These are phyloP conservation scores for Hydnum rufescens DNA, from an alignment of 768 basidiomycete species.

Conservation along the genomic window DNA sequence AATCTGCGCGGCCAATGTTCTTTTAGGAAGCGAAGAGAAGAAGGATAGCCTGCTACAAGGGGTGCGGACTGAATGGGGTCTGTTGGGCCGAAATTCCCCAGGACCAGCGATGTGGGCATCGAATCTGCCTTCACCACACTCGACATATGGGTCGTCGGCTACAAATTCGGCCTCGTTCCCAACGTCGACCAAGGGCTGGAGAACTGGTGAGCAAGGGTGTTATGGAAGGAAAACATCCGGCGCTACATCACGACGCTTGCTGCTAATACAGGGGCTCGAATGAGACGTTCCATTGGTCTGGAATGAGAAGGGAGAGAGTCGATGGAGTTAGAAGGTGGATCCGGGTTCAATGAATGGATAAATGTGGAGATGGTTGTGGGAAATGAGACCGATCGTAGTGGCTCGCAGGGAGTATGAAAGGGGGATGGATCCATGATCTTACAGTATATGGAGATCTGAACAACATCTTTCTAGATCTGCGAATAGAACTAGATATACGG, in stretches of 20 bases:
- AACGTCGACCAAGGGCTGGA: slow-evolving; percentile 17
- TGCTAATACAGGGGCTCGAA: background rate
- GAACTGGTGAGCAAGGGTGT: background rate
- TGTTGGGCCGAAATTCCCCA: slow-evolving; percentile 74
- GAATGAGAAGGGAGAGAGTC: background rate
- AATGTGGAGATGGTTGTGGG: background rate
- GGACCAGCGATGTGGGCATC: slow-evolving; percentile 50
- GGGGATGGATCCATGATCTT: slow-evolving; percentile 2
- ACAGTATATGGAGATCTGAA: slow-evolving; percentile 1
- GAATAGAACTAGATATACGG: background rate
- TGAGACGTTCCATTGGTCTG: background rate
- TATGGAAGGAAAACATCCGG: background rate
- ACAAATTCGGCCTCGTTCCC: slow-evolving; percentile 26
- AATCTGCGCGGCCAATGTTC: too few species aligned
- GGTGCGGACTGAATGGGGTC: too few species aligned
- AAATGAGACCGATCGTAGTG: background rate
- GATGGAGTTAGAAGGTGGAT: background rate
- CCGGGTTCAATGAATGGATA: background rate
- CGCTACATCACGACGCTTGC: background rate
- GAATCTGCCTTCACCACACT: slow-evolving; percentile 20
- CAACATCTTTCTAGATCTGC: background rate
- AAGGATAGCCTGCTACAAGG: too few species aligned
- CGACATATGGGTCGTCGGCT: slow-evolving; percentile 25
- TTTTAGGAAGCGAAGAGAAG: too few species aligned
- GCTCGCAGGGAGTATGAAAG: background rate